Evolutionary conservation across 2,329 filamentous ascomycete genomes (phyloP).

Genomic region (Torrubiellomyces zombiae): DNA sequence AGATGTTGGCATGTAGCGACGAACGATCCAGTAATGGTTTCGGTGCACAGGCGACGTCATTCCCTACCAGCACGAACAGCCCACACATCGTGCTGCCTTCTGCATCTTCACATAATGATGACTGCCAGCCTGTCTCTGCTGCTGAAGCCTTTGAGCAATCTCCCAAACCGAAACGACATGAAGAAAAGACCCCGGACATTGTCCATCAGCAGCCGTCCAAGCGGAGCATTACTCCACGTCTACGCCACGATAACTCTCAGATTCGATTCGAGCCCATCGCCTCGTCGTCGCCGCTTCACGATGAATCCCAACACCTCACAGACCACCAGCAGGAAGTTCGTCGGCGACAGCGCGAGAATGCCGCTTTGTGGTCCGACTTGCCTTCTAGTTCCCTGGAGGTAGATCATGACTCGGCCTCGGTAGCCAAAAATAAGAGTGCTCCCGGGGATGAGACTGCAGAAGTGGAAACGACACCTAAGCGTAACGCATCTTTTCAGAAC

Average conservation of each 20-base stretch:
- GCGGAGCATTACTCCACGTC: conserved; percentile 27
- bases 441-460: conserved; percentile 7
- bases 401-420: conserved; percentile 7
- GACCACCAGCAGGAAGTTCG: conserved; percentile 65
- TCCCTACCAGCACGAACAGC: too few species aligned
- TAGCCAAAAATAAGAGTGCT: conserved; percentile 4
- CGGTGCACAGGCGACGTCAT: conserved; percentile 21
- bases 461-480: conserved; percentile 29
- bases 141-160: conserved; percentile 7
- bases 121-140: conserved; percentile 5
- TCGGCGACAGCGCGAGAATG: conserved; percentile 51
- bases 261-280: conserved; percentile 58
- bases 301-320: conserved; percentile 60
- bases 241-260: conserved; percentile 70
- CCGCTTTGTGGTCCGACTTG: conserved; percentile 51
- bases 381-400: conserved; percentile 28
- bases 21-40: conserved; percentile 21
- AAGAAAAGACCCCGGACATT: conserved; percentile 12
- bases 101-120: conserved; percentile 11
- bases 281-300: conserved; percentile 32
- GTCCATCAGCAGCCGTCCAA: conserved; percentile 10
- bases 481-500: conserved; percentile 26
- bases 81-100: conserved; percentile 15
- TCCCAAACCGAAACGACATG: conserved; percentile 12
- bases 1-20: conserved; percentile 28